Base-by-base conservation (phyloP, 352 stramenopile genomes). In the Phytopythium aichiense region DNA sequence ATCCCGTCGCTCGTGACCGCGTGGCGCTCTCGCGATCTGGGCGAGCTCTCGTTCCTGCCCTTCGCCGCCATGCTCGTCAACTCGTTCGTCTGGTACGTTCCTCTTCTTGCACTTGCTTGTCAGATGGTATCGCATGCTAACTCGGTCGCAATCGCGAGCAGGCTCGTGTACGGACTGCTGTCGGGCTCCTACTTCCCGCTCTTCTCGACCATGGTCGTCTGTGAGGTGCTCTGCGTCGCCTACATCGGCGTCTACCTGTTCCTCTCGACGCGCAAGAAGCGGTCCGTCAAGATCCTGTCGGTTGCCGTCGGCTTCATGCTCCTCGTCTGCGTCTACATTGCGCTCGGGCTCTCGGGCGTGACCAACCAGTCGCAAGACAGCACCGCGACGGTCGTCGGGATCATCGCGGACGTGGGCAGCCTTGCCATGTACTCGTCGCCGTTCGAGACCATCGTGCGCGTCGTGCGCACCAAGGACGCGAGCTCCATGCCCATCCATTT, bases 161-260 rank as follows among this genome's bases (percentile, higher is more conserved):
- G 40, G 40, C 40, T 46, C 40, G 18, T 73, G 46, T 77, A 77
- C 56, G 64, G 61, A 1, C 55, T 66, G 28, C 61, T 60, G n/a
- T 67, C 71, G 15, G 53, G 66, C 64, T 61, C 74, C 38, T 68
- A 72, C 0, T 49, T 77, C 28, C 71, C 67, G 16, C 56, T 77
- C 13, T 65, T 73, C 40, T 57, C 67, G 13, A 65, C 62, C 20
- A 63, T 45, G 13, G 51, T 18, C 12, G 31, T 38, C 18, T 42
- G 51, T 31, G 33, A 42, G 51, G 18, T 95, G 94, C 98, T 98
- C 22, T 68, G 56, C 57, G 57, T 60, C 9, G 38, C 60, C 33
- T 72, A 71, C 55, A 61, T 71, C 40, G 56, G 38, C 23, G 45
- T 67, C 57, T 61, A 53, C n/a, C 18, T 61, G 23, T 53, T 12